These are phyloP conservation scores for Solanum pennellii DNA, from an alignment of 257 asterid genomes.

Conservation along the genomic window DNA sequence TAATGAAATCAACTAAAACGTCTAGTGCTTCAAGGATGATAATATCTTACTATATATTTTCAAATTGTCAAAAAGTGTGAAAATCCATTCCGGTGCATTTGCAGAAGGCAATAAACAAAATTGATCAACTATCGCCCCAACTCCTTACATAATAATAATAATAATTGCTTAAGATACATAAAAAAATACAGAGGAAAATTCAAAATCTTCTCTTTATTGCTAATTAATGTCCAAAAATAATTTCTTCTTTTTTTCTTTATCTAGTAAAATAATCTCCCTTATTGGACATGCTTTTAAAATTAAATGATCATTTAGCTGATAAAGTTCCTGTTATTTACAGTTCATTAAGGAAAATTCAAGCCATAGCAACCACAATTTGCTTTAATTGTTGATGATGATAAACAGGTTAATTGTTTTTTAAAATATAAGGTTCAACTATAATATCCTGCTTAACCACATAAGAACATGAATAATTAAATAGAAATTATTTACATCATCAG, in stretches of 20 bases:
- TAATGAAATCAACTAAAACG: too few species aligned
- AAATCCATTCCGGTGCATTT: background rate
- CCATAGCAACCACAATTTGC: conserved; percentile 4
- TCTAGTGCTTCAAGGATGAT: too few species aligned
- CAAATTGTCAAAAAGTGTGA: background rate
- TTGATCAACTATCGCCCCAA: background rate
- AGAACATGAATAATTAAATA: background rate
- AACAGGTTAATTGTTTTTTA: background rate
- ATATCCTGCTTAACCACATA: too few species aligned
- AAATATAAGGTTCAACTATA: background rate
- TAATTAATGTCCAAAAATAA: background rate
- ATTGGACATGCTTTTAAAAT: background rate
- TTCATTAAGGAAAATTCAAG: background rate
- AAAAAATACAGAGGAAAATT: background rate
- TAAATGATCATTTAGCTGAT: background rate
- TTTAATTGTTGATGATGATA: background rate
- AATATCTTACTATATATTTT: background rate
- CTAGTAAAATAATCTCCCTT: background rate
- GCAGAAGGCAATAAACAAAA: background rate
- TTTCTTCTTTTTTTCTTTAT: background rate
- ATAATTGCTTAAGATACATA: background rate
- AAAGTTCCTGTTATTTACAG: background rate
- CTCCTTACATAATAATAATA: background rate
- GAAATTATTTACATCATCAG: background rate
- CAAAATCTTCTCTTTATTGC: background rate